Evolutionary conservation across 495 filamentous ascomycete genomes (phyloP), one percentile per base, ranked within the genome.

Genomic region (Hypoxylon intermedium): DNA sequence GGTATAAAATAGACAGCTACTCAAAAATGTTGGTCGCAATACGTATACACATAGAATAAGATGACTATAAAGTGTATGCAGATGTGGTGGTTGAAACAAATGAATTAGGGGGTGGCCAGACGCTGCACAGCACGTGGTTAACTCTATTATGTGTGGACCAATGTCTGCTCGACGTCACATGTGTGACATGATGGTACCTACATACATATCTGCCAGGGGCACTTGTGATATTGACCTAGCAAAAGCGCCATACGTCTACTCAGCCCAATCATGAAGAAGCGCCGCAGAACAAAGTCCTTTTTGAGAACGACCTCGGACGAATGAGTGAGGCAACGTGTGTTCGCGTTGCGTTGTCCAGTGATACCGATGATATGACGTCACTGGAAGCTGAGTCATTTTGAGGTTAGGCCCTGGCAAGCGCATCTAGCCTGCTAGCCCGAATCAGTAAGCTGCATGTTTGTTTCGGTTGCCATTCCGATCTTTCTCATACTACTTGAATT

Each of bases 141-240:
- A 31, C 16, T 12, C 24, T 9, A 21, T n/a, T 18, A 45, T 5
- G 24, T 24, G 19, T 26, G 11, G 13, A 21, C 24, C 21, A 24
- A n/a, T 24, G 16, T 49, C 3, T 15, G 46, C 28, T 18, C 42
- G 45, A 33, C 47, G 56, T 53, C 56, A 46, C 48, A 15, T 53
- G 57, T 53, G 48, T 53, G 42, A 53, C 49, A 53, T 48, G 42
- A 24, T n/a, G 12, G 30, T 51, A 62, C 59, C 30, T 56, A 33
- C 52, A 43, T 51, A 19, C 36, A 34, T 41, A 40, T 30, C 9
- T 36, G 18, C 6, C 26, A 54, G 28, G 23, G 49, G 16, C 21
- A 11, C 13, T 5, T 24, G 40, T 24, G 40, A 47, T 38, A 19
- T 30, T 36, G 18, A 24, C 12, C 20, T 42, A 18, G n/a, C n/a